Evolutionary conservation across 2,329 filamentous ascomycete genomes (phyloP).

Genomic region (Sporothrix mexicana): DNA sequence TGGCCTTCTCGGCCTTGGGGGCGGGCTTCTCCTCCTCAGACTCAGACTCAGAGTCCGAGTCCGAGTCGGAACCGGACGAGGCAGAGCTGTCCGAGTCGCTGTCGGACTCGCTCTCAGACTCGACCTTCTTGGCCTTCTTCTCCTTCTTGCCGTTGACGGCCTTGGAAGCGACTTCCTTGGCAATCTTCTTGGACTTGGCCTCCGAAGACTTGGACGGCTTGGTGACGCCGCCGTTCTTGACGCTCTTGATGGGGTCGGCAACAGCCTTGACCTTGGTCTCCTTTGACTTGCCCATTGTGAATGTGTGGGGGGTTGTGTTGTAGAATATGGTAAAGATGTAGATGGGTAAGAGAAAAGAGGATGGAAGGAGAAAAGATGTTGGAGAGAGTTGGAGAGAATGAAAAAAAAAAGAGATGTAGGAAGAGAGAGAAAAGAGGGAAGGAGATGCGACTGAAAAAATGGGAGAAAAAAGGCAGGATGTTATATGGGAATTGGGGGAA

Average conservation of each 20-base stretch:
- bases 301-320: slow-evolving; percentile 25
- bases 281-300: slow-evolving; percentile 71
- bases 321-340: slow-evolving; percentile 21
- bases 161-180: slow-evolving; percentile 64
- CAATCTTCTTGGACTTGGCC: slow-evolving; percentile 69
- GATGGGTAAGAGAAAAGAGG: not conserved
- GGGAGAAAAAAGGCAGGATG: slow-evolving; percentile 23
- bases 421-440: slow-evolving; percentile 22
- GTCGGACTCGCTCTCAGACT: slow-evolving; percentile 41
- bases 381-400: not conserved
- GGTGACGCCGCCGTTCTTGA: slow-evolving; percentile 70
- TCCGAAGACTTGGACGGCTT: slow-evolving; percentile 70
- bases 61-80: slow-evolving; percentile 39
- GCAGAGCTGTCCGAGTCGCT: slow-evolving; percentile 44
- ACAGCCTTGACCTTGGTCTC: slow-evolving; percentile 63
- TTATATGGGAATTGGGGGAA: slow-evolving; percentile 23
- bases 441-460: slow-evolving; percentile 1
- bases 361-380: slow-evolving; percentile 20
- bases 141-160: slow-evolving; percentile 55
- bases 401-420: slow-evolving; percentile 29
- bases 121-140: slow-evolving; percentile 53
- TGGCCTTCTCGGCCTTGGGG: slow-evolving; percentile 30
- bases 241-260: slow-evolving; percentile 56
- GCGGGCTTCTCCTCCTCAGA: slow-evolving; percentile 41
- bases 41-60: slow-evolving; percentile 45